Base-by-base conservation (phyloP, 2,329 filamentous ascomycete species). In the Cercospora citrullina region DNA sequence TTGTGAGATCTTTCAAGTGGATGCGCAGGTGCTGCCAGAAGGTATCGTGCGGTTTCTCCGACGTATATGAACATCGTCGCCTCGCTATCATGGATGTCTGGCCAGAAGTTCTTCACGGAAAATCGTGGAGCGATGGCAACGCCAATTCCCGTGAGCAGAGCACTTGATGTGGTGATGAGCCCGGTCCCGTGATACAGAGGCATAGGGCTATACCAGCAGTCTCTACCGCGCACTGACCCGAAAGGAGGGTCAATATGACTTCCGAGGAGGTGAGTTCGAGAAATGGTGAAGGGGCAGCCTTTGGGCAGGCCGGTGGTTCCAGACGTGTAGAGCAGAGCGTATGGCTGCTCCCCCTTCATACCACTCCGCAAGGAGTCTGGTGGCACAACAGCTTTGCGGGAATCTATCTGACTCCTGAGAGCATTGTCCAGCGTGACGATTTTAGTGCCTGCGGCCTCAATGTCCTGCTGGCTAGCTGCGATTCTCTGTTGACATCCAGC, bases 261-360 rank as follows among this genome's bases (percentile, higher is more conserved):
- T 3, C 80, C 77, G 4, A 81, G 71, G 0, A 75, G 74, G 63
- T 81, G 81, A 4, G 83, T 75, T 58, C 86, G 83, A 3, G 81
- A 78, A 10, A 86, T 83, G 21, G 86, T 87, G 73, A 91, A 88
- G 0, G 84, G 79, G 72, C 88, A 90, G 1, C 87, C 91, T 78
- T 94, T 94, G 10, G 91, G 90, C 70, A 92, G 78, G 2, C 91
- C 91, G 0, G 91, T 93, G 1, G 71, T 94, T 21, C 92, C 92
- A 28, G 90, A 92, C 0, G 91, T 93, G 76, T 92, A 93, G 71
- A 93, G 87, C 33, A 93, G 84, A 60, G 89, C 84, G 3, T 87
- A 90, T 81, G 92, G 88, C 69, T 88, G 86, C 5, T 71, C 68
- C 10, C 71, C 68, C 39, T 72, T 72, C 69, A 74, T 72, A 28